Percentiles rank a stretch among this genome's conserved stretches.
Conservation (phyloP, 2,329 filamentous ascomycete genomes). For the Pyrenophora seminiperda region DNA sequence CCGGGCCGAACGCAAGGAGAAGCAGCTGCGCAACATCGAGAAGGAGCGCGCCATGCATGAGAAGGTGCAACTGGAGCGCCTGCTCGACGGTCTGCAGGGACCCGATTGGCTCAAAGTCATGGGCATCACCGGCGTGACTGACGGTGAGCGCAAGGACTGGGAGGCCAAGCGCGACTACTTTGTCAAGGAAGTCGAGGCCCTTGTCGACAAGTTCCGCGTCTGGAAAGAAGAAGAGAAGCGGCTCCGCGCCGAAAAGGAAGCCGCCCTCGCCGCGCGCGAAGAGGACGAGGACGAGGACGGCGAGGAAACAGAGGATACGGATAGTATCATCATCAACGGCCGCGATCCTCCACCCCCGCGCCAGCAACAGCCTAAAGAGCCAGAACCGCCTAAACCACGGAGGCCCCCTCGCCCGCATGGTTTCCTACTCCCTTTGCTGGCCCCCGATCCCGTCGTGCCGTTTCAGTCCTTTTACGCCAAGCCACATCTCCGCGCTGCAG, state of each 20-base stretch:
- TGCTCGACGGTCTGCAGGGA: slow-evolving; percentile 82
- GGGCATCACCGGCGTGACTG: slow-evolving; percentile 84
- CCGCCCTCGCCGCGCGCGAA: slow-evolving; percentile 58
- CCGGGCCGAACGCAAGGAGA: slow-evolving; percentile 68
- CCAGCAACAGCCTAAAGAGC: slow-evolving; percentile 55
- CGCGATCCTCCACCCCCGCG: slow-evolving; percentile 21
- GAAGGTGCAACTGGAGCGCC: slow-evolving; percentile 67
- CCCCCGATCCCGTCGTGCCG: slow-evolving; percentile 57
- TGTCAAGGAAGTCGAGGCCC: slow-evolving; percentile 77
- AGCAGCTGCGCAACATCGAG: slow-evolving; percentile 70
- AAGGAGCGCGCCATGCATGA: slow-evolving; percentile 69
- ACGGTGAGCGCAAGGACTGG: slow-evolving; percentile 83
- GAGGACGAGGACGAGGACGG: slow-evolving; percentile 50
- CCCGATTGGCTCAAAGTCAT: slow-evolving; percentile 93
- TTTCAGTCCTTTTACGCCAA: slow-evolving; percentile 90
- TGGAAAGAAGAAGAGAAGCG: slow-evolving; percentile 93
- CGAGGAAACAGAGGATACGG: slow-evolving; percentile 47
- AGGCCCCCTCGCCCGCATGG: slow-evolving; percentile 41
- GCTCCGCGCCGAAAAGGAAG: slow-evolving; percentile 76
- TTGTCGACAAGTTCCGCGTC: slow-evolving; percentile 83
- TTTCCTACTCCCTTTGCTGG: slow-evolving; percentile 35
- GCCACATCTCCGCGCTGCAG: slow-evolving; percentile 76
- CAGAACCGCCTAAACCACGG: slow-evolving; percentile 34
- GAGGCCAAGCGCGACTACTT: slow-evolving; percentile 86
- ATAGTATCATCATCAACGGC: slow-evolving; percentile 22